These are phyloP conservation scores for Hysterium pulicare DNA, from an alignment of 2,329 filamentous ascomycete genomes.

Conservation along the genomic window DNA sequence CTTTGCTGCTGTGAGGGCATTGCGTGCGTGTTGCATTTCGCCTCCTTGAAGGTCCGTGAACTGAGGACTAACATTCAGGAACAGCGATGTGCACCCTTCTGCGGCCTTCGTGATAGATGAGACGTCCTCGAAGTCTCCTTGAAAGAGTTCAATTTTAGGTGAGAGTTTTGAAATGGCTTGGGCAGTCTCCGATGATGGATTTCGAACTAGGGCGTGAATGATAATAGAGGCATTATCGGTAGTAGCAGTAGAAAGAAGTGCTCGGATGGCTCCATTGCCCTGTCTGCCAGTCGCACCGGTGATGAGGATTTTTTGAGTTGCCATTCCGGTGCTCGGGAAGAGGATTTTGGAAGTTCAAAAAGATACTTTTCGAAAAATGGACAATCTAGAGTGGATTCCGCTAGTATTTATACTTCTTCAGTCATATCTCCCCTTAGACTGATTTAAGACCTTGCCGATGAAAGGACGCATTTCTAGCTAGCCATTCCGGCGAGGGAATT, in stretches of 20 bases:
- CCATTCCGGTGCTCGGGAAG: no score
- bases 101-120: neutral
- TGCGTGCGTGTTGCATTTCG: conserved; percentile 1
- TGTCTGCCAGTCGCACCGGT: conserved; percentile 1
- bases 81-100: conserved; percentile 1
- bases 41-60: neutral
- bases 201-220: conserved; percentile 4
- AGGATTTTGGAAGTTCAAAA: no score
- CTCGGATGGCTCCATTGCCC: neutral
- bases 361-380: no score
- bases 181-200: neutral
- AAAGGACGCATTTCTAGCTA: no score
- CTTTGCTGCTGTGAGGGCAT: conserved; percentile 1
- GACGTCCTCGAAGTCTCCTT: conserved; percentile 1
- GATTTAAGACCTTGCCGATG: no score
- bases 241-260: neutral
- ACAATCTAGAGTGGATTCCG: no score
- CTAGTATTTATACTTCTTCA: no score
- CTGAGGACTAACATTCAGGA: neutral
- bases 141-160: conserved; percentile 6
- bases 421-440: no score
- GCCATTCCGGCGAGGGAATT: no score
- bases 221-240: neutral
- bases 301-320: conserved; percentile 3
- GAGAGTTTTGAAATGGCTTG: conserved; percentile 4